phyloP scores from a whole-genome alignment of 768 basidiomycete species.

The Suillus spraguei region DNA sequence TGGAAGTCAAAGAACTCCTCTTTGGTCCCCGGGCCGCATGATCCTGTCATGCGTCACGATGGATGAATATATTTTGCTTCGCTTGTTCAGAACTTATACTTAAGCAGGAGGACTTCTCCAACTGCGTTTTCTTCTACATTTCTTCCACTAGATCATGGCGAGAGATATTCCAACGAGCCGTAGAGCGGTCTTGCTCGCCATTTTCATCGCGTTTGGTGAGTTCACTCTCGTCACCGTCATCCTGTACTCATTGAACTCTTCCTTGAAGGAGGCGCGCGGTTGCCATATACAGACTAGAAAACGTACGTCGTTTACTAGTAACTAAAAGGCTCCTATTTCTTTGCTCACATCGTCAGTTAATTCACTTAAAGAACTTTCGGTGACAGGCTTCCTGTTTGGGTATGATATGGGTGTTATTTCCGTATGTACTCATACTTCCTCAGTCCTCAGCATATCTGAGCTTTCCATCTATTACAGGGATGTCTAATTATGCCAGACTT shows the following conservation, averaged over 20 bases:
- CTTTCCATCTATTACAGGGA: slow-evolving; percentile 44
- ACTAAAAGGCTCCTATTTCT: slow-evolving; percentile 6
- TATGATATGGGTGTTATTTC: slow-evolving; percentile 82
- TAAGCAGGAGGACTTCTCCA: slow-evolving; percentile 5
- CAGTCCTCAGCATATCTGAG: slow-evolving; percentile 6
- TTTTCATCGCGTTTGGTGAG: slow-evolving; percentile 76
- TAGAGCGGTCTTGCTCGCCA: slow-evolving; percentile 63
- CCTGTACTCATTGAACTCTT: slow-evolving; percentile 3
- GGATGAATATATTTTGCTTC: slow-evolving; percentile 5
- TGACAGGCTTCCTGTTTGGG: slow-evolving; percentile 64
- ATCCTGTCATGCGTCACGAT: slow-evolving; percentile 19
- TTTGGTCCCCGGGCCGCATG: slow-evolving; percentile 13
- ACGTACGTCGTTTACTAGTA: slow-evolving; percentile 5
- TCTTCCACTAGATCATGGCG: slow-evolving; percentile 21
- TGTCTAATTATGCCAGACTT: slow-evolving; percentile 83
- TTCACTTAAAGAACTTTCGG: neutral
- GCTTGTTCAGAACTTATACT: slow-evolving; percentile 13
- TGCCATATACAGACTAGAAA: neutral
- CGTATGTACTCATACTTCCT: slow-evolving; percentile 35
- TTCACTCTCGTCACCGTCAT: slow-evolving; percentile 11
- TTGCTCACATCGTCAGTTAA: neutral
- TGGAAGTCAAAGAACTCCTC: slow-evolving; percentile 1
- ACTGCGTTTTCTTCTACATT: slow-evolving; percentile 7
- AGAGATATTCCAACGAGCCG: slow-evolving; percentile 61
- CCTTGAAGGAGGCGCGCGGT: slow-evolving; percentile 23